phyloP scores from a whole-genome alignment of 495 filamentous ascomycete genomes.

The Parmelia sp. region DNA sequence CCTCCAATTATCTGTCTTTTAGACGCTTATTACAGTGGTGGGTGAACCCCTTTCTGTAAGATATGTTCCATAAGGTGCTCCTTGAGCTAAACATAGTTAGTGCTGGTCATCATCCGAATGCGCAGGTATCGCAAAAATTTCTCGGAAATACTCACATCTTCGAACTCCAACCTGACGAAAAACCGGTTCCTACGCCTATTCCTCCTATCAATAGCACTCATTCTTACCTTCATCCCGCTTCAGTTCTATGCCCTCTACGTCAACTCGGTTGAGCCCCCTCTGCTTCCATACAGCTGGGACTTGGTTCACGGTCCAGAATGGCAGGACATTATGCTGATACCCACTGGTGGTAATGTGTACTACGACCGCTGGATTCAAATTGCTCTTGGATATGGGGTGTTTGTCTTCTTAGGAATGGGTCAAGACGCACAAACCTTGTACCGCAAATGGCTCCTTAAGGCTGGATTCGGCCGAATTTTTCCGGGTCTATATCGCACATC shows the following conservation, averaged over 20 bases:
- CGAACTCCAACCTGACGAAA: constrained; percentile 52
- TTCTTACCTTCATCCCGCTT: constrained; percentile 60
- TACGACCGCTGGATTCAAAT: constrained; percentile 66
- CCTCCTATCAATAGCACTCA: constrained; percentile 59
- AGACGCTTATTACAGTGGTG: constrained; percentile 67
- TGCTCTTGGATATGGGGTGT: constrained; percentile 52
- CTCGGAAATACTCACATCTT: constrained; percentile 48
- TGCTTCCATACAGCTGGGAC: constrained; percentile 49
- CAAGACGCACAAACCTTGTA: constrained; percentile 72
- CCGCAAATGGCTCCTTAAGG: constrained; percentile 42
- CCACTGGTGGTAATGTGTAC: constrained; percentile 46
- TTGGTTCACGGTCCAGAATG: constrained; percentile 51
- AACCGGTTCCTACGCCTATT: constrained; percentile 76
- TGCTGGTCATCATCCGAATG: constrained; percentile 60
- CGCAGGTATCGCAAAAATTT: constrained; percentile 60
- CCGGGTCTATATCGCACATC: constrained; percentile 26
- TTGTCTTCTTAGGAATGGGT: constrained; percentile 77
- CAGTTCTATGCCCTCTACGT: constrained; percentile 52
- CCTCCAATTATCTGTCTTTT: constrained; percentile 57
- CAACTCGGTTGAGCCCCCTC: constrained; percentile 38
- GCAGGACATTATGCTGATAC: constrained; percentile 55
- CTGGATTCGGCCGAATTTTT: constrained; percentile 47
- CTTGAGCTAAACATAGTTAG: constrained; percentile 32
- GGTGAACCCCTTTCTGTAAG: background rate
- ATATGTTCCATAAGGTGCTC: background rate